phyloP scores from a whole-genome alignment of 139 green algal species.

The Astrephomene gubernaculifera region DNA sequence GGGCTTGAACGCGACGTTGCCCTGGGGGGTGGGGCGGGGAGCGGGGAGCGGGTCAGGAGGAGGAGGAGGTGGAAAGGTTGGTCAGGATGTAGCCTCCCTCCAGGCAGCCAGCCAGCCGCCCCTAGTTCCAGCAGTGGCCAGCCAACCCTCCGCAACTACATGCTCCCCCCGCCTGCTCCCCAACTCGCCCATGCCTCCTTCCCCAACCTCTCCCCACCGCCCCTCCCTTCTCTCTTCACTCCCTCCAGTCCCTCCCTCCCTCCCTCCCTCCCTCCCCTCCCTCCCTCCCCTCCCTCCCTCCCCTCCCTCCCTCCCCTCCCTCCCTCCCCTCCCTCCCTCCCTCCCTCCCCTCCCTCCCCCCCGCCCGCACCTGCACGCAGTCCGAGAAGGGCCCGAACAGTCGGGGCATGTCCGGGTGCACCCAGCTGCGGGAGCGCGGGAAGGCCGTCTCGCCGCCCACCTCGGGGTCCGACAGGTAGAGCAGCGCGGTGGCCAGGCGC shows the following conservation, averaged over 20 bases:
- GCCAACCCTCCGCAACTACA: too few relatives aligned
- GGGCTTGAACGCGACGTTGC: constrained; percentile 70
- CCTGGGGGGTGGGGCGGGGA: constrained; percentile 24
- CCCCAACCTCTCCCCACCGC: too few relatives aligned
- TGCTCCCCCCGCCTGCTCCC: too few relatives aligned
- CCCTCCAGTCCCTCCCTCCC: too few relatives aligned
- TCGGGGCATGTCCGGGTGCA: constrained; percentile 40
- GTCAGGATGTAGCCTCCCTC: too few relatives aligned
- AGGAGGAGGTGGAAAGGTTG: neutral
- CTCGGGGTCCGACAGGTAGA: constrained; percentile 72
- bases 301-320: neutral
- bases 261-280: too few relatives aligned
- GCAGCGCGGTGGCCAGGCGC: constrained; percentile 79
- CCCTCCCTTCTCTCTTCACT: too few relatives aligned
- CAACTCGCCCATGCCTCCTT: too few relatives aligned
- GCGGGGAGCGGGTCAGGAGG: neutral
- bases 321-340: neutral
- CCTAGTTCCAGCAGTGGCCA: too few relatives aligned
- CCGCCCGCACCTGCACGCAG: constrained; percentile 19
- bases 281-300: neutral
- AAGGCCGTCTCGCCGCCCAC: constrained; percentile 70
- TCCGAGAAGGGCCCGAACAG: constrained; percentile 62
- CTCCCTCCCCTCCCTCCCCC: neutral
- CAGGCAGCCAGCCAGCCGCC: too few relatives aligned
- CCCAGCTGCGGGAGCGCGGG: constrained; percentile 62